Percentiles rank a stretch among this genome's conserved stretches.
Conservation (phyloP, 495 filamentous ascomycete genomes). For the Xylaria venustula region DNA sequence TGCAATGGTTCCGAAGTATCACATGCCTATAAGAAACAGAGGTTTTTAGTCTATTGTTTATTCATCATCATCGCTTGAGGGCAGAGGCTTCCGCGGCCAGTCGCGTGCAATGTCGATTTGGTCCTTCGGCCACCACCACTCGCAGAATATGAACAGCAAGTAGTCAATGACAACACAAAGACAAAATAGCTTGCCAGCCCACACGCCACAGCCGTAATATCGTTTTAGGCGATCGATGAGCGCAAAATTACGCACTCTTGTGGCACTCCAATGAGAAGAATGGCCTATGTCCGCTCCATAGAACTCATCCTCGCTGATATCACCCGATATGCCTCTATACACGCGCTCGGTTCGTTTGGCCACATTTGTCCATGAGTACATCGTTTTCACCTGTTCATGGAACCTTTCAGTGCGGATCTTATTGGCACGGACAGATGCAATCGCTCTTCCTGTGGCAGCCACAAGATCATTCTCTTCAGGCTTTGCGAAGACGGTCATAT, state of each 20-base stretch:
- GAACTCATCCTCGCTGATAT: slow-evolving; percentile 80
- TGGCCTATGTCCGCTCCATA: slow-evolving; percentile 71
- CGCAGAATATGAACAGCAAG: slow-evolving; percentile 79
- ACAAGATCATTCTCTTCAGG: slow-evolving; percentile 93
- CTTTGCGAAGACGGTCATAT: slow-evolving; percentile 93
- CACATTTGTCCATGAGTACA: slow-evolving; percentile 98
- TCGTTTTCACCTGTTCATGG: slow-evolving; percentile 92
- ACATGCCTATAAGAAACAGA: too few species aligned
- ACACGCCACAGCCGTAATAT: slow-evolving; percentile 99
- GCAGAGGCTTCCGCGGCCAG: slow-evolving; percentile 75
- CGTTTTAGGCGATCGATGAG: slow-evolving; percentile 91
- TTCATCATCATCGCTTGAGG: slow-evolving; percentile 22
- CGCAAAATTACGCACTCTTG: slow-evolving; percentile 80
- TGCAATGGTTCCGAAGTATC: too few species aligned
- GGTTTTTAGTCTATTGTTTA: slow-evolving; percentile 8
- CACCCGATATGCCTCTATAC: slow-evolving; percentile 86
- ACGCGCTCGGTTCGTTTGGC: slow-evolving; percentile 90
- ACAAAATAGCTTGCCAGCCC: slow-evolving; percentile 97
- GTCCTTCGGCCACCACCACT: slow-evolving; percentile 80
- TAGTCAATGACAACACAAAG: slow-evolving; percentile 93
- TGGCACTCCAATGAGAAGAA: slow-evolving; percentile 68
- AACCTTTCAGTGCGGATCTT: slow-evolving; percentile 89
- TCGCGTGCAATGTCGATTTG: slow-evolving; percentile 84
- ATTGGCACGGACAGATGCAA: slow-evolving; percentile 74
- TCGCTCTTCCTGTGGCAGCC: slow-evolving; percentile 75